phyloP scores from a whole-genome alignment of 257 asterid genomes.

The Ophiorrhiza pumila region DNA sequence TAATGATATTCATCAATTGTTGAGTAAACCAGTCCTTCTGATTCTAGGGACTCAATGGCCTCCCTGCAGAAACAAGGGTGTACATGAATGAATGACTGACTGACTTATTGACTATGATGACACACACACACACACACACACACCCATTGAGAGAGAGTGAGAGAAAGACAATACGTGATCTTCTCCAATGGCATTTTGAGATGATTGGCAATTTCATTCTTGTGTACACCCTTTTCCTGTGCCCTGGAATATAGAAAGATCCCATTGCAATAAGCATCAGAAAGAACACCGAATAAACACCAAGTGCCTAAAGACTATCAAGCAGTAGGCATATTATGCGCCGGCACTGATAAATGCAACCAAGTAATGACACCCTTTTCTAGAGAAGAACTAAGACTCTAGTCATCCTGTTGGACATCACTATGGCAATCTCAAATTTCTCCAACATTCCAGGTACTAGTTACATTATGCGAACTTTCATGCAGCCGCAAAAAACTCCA shows the following conservation, averaged over 20 bases:
- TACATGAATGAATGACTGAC: not conserved
- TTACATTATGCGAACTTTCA: not conserved
- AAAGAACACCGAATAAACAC: not conserved
- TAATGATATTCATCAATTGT: slow-evolving; percentile 78
- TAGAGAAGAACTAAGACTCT: not conserved
- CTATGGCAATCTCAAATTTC: not conserved
- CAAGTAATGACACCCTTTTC: not conserved
- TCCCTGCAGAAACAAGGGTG: slow-evolving; percentile 38
- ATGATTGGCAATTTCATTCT: slow-evolving; percentile 58
- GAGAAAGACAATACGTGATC: slow-evolving; percentile 39
- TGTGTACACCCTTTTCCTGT: slow-evolving; percentile 61
- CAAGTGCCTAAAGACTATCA: not conserved
- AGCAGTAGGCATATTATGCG: not conserved
- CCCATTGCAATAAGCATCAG: not conserved
- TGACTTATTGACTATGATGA: too few relatives aligned
- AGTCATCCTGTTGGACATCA: not conserved
- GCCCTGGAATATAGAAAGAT: slow-evolving; percentile 42
- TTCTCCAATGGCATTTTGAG: slow-evolving; percentile 63
- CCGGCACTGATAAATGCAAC: not conserved
- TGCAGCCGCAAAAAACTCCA: not conserved
- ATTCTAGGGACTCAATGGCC: slow-evolving; percentile 53
- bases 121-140: not conserved
- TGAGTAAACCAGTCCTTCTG: slow-evolving; percentile 73
- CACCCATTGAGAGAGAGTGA: slow-evolving; percentile 4
- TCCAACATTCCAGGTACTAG: not conserved